phyloP scores from a whole-genome alignment of 768 basidiomycete genomes.

The Paxillus involutus region DNA sequence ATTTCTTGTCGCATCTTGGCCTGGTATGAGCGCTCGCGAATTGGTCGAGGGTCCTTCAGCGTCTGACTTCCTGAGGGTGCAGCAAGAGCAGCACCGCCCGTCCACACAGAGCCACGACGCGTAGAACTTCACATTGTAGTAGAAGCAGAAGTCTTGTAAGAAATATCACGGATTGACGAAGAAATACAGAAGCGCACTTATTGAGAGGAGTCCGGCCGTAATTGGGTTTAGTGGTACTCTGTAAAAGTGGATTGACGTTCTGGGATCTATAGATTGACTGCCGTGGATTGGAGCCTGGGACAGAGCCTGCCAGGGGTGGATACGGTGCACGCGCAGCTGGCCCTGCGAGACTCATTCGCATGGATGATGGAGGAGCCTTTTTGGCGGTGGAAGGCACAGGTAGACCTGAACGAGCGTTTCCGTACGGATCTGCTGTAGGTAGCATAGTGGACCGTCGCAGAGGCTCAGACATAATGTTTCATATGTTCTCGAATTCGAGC shows the following conservation, averaged over 20 bases:
- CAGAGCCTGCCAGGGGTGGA: conserved; percentile 33
- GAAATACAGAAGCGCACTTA: conserved; percentile 40
- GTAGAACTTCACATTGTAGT: conserved; percentile 47
- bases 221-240: conserved; percentile 65
- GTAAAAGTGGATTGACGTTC: conserved; percentile 63
- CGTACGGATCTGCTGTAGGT: conserved; percentile 47
- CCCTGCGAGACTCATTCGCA: conserved; percentile 73
- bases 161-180: neutral
- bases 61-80: conserved; percentile 55
- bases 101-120: conserved; percentile 77
- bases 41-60: conserved; percentile 72
- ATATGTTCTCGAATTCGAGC: neutral
- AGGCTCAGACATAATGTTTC: conserved; percentile 40
- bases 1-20: conserved; percentile 78
- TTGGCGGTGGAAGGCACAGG: conserved; percentile 77
- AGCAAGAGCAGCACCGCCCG: conserved; percentile 43
- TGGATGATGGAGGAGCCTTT: conserved; percentile 53
- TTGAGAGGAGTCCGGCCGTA: conserved; percentile 76
- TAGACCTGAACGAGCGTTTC: conserved; percentile 58
- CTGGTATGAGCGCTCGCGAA: conserved; percentile 77
- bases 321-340: conserved; percentile 65
- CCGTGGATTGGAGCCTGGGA: conserved; percentile 52
- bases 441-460: conserved; percentile 62
- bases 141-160: conserved; percentile 4
- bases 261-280: conserved; percentile 72